Evolutionary conservation across 208 protist genomes (phyloP).

Genomic region (Novymonas esmeraldas): DNA sequence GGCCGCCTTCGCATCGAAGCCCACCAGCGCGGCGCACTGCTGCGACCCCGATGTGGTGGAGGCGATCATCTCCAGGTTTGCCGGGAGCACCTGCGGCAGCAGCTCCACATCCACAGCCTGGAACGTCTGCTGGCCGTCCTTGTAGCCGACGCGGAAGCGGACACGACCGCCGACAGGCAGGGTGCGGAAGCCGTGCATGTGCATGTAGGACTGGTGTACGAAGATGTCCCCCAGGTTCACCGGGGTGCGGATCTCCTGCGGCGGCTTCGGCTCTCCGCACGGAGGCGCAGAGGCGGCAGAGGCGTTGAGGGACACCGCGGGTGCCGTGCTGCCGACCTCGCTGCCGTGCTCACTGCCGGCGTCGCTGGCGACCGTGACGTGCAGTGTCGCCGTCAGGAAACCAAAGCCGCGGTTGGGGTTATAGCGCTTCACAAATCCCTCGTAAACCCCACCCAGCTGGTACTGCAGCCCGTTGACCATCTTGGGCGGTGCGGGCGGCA

Average conservation of each 20-base stretch:
- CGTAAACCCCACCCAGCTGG: conserved; percentile 57
- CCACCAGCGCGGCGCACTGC: too few species aligned
- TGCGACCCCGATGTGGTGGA: background rate
- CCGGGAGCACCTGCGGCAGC: conserved; percentile 28
- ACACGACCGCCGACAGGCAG: conserved; percentile 56
- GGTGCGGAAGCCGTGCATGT: conserved; percentile 61
- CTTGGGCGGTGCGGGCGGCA: conserved; percentile 6
- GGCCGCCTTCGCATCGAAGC: background rate
- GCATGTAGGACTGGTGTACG: conserved; percentile 69
- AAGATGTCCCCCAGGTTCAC: conserved; percentile 61
- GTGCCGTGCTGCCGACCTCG: background rate
- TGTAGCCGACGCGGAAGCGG: conserved; percentile 53
- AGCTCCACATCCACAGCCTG: conserved; percentile 59
- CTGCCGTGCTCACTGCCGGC: background rate
- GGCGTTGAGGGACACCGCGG: conserved; percentile 3
- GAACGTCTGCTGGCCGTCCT: conserved; percentile 43
- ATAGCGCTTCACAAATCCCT: conserved; percentile 72
- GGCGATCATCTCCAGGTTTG: background rate
- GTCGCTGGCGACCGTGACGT: conserved; percentile 13
- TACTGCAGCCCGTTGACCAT: conserved; percentile 50
- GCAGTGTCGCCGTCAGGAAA: conserved; percentile 55
- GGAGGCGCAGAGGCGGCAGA: background rate
- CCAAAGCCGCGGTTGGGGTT: conserved; percentile 68
- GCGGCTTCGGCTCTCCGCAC: background rate
- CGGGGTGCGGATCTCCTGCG: conserved; percentile 26